Percentiles rank a stretch among this genome's conserved stretches.
These are phyloP conservation scores for Inga leiocalycina DNA, from an alignment of 306 rosid species.

Conservation along the genomic window DNA sequence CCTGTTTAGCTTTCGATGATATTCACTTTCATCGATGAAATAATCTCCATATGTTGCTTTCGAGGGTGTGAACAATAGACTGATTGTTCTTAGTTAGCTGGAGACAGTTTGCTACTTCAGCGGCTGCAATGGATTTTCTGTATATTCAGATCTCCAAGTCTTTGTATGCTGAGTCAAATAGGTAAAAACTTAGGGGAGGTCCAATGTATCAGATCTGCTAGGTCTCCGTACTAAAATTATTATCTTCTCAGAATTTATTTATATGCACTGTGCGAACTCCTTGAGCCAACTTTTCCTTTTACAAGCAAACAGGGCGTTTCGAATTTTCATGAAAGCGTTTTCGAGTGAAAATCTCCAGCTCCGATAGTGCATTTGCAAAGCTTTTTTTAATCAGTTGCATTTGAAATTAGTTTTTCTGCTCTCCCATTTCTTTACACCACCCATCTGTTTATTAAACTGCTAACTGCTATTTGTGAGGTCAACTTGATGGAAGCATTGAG, in stretches of 20 bases:
- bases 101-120: slow-evolving; percentile 1
- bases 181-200: not conserved
- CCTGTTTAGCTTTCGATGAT: not conserved
- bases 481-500: not conserved
- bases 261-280: slow-evolving; percentile 6
- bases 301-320: slow-evolving; percentile 20
- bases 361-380: not conserved
- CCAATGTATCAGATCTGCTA: not conserved
- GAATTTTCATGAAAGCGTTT: not conserved
- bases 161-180: not conserved
- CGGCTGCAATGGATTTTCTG: slow-evolving; percentile 11
- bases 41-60: not conserved
- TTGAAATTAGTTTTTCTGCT: not conserved
- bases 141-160: not conserved
- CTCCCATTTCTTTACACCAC: not conserved
- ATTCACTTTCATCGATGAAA: not conserved
- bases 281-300: not conserved
- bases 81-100: slow-evolving; percentile 2
- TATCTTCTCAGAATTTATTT: not conserved
- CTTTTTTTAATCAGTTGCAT: not conserved
- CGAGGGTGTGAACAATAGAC: not conserved
- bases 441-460: not conserved
- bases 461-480: not conserved
- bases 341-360: not conserved
- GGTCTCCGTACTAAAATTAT: not conserved